Conservation (phyloP, 176 grass and related monocot species). For the Panicum miliaceum region DNA sequence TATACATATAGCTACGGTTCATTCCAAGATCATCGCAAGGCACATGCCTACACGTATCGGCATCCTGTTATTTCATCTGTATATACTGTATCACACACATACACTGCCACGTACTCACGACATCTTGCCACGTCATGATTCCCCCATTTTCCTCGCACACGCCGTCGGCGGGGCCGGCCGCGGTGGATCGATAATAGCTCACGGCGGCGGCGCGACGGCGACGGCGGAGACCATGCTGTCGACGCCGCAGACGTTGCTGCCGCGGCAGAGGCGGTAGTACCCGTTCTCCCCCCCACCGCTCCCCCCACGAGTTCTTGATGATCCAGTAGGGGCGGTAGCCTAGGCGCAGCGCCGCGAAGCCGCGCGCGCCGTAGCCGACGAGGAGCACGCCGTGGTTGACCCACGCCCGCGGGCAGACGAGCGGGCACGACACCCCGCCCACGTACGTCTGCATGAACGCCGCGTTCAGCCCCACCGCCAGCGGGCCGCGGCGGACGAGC, state of each 20-base stretch:
- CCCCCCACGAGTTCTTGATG: conserved; percentile 94
- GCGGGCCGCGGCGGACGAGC: conserved; percentile 62
- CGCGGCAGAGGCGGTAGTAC: conserved; percentile 74
- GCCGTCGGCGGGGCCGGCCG: not conserved
- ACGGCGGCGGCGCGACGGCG: conserved; percentile 29
- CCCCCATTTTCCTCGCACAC: too few relatives aligned
- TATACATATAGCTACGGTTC: not conserved
- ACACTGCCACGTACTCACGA: not conserved
- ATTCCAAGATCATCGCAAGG: not conserved
- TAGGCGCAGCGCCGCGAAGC: conserved; percentile 69
- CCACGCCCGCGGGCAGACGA: conserved; percentile 68
- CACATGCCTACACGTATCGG: not conserved
- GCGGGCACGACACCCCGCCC: conserved; percentile 74
- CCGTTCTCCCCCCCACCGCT: conserved; percentile 76
- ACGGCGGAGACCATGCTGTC: conserved; percentile 95
- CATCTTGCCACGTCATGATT: too few relatives aligned
- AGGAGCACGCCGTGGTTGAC: conserved; percentile 91
- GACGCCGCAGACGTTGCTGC: conserved; percentile 76
- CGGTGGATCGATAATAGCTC: not conserved
- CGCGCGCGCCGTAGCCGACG: conserved; percentile 69
- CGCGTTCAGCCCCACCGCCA: conserved; percentile 80
- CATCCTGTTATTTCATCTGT: not conserved
- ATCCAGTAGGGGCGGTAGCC: conserved; percentile 75
- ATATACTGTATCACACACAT: not conserved
- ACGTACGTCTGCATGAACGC: conserved; percentile 96